Evolutionary conservation across 768 basidiomycete species (phyloP).

Genomic region (Pulveroboletus sp.): DNA sequence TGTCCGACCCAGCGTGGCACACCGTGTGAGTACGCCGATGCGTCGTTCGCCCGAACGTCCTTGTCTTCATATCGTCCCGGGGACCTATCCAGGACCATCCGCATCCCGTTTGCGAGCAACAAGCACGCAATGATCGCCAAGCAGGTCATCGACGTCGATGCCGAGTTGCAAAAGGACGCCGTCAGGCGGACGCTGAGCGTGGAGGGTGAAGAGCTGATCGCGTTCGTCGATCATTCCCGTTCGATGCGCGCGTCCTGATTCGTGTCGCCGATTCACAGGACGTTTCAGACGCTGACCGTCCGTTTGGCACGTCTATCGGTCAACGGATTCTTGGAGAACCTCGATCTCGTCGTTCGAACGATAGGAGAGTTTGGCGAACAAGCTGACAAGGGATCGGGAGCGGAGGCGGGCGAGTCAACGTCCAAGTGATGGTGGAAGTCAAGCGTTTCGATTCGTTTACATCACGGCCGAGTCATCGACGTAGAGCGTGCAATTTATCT

Average conservation of each 20-base stretch:
- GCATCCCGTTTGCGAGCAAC: conserved; percentile 70
- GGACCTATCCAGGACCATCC: conserved; percentile 48
- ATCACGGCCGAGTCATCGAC: conserved; percentile 15
- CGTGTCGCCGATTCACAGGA: conserved; percentile 38
- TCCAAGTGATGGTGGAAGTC: conserved; percentile 1
- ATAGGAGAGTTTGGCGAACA: conserved; percentile 76
- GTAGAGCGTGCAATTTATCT: conserved; percentile 14
- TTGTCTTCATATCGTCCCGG: not conserved
- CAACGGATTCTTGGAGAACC: conserved; percentile 86
- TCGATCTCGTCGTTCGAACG: conserved; percentile 81
- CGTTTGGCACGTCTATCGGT: conserved; percentile 79
- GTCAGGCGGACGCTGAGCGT: conserved; percentile 71
- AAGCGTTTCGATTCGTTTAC: conserved; percentile 15
- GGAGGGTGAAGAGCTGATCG: conserved; percentile 65
- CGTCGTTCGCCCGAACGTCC: not conserved
- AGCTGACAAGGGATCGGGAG: conserved; percentile 34
- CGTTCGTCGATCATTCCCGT: conserved; percentile 47
- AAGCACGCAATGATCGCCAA: conserved; percentile 80
- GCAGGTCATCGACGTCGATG: conserved; percentile 82
- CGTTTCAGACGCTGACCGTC: conserved; percentile 73
- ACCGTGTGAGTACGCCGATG: conserved; percentile 41
- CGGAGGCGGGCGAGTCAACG: conserved; percentile 1
- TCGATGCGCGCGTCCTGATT: not conserved
- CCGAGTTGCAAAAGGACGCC: conserved; percentile 75
- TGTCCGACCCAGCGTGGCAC: conserved; percentile 44